A percentile compares a stretch with the other conserved stretches of the same genome.
These are phyloP conservation scores for Phanerochaete sordida DNA, from an alignment of 768 basidiomycete genomes.

Conservation along the genomic window DNA sequence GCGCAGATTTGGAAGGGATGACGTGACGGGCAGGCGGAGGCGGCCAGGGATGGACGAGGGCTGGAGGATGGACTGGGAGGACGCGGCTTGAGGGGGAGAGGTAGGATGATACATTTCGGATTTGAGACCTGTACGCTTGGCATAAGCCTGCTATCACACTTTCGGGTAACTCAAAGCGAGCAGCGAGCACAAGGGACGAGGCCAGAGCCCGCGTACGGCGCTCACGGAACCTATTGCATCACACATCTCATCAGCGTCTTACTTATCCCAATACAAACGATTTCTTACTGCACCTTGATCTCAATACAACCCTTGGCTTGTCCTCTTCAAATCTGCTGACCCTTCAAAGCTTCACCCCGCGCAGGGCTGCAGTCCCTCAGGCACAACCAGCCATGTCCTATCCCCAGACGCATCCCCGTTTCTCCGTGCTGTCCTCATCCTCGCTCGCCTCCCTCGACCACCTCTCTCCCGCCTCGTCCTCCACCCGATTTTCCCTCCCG, in stretches of 20 bases:
- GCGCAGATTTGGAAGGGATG: conserved; percentile 19
- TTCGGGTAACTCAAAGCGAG: neutral
- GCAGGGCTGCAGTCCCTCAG: neutral
- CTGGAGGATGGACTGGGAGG: conserved; percentile 6
- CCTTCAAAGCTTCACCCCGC: no score
- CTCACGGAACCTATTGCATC: neutral
- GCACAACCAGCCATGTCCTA: conserved; percentile 38
- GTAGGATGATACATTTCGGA: conserved; percentile 1
- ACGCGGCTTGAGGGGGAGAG: conserved; percentile 1
- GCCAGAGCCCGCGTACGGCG: neutral
- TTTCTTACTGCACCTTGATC: neutral
- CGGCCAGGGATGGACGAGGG: conserved; percentile 3
- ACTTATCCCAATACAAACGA: neutral
- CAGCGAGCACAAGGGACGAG: neutral
- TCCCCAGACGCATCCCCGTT: conserved; percentile 61
- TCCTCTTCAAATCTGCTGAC: neutral
- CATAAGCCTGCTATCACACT: neutral
- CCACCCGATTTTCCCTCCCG: conserved; percentile 65
- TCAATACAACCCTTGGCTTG: neutral
- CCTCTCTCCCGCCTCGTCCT: conserved; percentile 54
- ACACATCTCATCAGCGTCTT: neutral
- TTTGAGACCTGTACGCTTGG: neutral
- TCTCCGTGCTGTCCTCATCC: conserved; percentile 63
- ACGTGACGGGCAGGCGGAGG: conserved; percentile 12
- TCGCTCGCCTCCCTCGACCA: conserved; percentile 42